Evolutionary conservation across 495 filamentous ascomycete species (phyloP).

Genomic region (Penicillium waksmanii): DNA sequence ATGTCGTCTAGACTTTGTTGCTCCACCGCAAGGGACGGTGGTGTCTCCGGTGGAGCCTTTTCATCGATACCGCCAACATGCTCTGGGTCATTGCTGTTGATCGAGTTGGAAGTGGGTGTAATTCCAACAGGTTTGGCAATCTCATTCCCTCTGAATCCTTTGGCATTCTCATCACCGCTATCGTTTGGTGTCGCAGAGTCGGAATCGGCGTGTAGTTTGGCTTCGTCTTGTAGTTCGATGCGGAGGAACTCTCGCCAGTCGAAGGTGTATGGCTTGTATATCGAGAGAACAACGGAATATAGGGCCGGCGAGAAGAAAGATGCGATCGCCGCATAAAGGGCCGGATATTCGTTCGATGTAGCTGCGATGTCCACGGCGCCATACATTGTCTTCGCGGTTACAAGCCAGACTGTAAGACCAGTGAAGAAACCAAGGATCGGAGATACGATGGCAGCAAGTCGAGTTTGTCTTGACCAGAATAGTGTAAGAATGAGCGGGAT

Average conservation of each 20-base stretch:
- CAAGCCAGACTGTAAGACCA: constrained; percentile 43
- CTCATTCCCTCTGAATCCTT: neutral
- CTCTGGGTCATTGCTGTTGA: constrained; percentile 20
- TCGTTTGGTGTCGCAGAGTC: constrained; percentile 21
- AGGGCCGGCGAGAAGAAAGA: constrained; percentile 42
- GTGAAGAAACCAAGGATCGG: constrained; percentile 43
- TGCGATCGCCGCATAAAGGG: constrained; percentile 39
- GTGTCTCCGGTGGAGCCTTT: neutral
- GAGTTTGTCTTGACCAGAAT: constrained; percentile 44
- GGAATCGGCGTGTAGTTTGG: constrained; percentile 22
- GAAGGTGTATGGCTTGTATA: constrained; percentile 48
- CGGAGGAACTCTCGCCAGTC: constrained; percentile 55
- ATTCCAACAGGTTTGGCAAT: neutral
- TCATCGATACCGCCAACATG: constrained; percentile 1
- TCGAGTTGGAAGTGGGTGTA: constrained; percentile 5
- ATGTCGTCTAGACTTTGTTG: constrained; percentile 30
- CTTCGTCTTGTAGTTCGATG: constrained; percentile 39
- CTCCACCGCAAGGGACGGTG: neutral
- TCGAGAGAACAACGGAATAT: constrained; percentile 47
- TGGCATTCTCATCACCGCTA: constrained; percentile 9
- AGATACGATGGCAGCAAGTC: constrained; percentile 36
- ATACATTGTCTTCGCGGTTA: constrained; percentile 35
- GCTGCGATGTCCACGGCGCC: constrained; percentile 38
- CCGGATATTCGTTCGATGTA: constrained; percentile 35
- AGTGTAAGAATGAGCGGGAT: constrained; percentile 41